These are phyloP conservation scores for Ramaria rubella DNA, from an alignment of 768 basidiomycete species.

Conservation along the genomic window DNA sequence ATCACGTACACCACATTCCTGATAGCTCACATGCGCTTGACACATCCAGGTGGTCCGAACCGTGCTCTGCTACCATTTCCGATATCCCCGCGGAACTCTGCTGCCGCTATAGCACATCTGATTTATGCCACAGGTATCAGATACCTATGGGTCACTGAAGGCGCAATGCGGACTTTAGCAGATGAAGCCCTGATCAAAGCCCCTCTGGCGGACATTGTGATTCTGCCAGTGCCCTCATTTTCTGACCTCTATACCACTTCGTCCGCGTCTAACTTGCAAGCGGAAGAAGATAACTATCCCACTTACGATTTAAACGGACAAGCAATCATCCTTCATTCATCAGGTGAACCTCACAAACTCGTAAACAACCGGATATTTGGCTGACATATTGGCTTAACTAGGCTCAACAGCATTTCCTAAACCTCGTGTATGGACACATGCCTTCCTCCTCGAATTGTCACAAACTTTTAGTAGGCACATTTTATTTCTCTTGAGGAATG, in stretches of 20 bases:
- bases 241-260: slow-evolving; percentile 13
- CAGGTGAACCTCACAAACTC: slow-evolving; percentile 8
- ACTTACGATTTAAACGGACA: background rate
- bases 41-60: slow-evolving; percentile 7
- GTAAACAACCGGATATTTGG: background rate
- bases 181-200: slow-evolving; percentile 13
- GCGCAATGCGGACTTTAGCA: slow-evolving; percentile 18
- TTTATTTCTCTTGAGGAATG: background rate
- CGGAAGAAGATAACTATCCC: background rate
- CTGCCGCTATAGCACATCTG: slow-evolving; percentile 30
- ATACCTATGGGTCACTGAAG: slow-evolving; percentile 21
- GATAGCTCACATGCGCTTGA: slow-evolving; percentile 14
- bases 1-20: slow-evolving; percentile 13
- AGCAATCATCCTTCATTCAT: slow-evolving; percentile 15
- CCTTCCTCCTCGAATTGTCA: slow-evolving; percentile 15
- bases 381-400: background rate
- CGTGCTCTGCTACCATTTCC: slow-evolving; percentile 23
- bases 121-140: slow-evolving; percentile 19
- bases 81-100: slow-evolving; percentile 30
- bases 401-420: slow-evolving; percentile 28
- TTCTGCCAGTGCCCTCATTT: slow-evolving; percentile 16
- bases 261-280: background rate
- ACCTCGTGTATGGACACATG: slow-evolving; percentile 17
- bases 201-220: slow-evolving; percentile 3
- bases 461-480: slow-evolving; percentile 12